These are phyloP conservation scores for Penicillium canariense DNA, from an alignment of 495 filamentous ascomycete genomes.

Conservation along the genomic window DNA sequence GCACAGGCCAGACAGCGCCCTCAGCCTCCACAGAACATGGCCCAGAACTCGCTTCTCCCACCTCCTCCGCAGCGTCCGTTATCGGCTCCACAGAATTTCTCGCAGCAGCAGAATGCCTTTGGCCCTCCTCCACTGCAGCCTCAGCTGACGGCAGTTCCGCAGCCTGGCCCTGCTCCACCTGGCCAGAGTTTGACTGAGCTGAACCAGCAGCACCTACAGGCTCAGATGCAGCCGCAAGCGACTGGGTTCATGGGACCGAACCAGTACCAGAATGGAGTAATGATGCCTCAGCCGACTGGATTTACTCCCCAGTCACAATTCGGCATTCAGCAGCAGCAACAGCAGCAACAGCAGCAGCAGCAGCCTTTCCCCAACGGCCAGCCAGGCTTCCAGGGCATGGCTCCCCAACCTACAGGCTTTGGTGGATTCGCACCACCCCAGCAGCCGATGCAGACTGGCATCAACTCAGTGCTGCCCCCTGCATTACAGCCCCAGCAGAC, in stretches of 20 bases:
- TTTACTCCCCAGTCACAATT: constrained; percentile 51
- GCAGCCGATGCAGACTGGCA: constrained; percentile 47
- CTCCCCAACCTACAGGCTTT: constrained; percentile 67
- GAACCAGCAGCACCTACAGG: constrained; percentile 61
- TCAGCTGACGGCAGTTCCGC: constrained; percentile 74
- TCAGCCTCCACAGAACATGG: constrained; percentile 61
- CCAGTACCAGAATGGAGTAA: constrained; percentile 46
- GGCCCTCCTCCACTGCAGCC: constrained; percentile 73
- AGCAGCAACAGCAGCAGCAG: constrained; percentile 39
- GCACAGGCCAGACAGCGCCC: constrained; percentile 67
- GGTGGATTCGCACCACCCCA: constrained; percentile 46
- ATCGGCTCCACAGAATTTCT: constrained; percentile 81
- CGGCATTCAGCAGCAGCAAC: constrained; percentile 51
- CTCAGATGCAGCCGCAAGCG: constrained; percentile 50
- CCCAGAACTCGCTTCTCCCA: constrained; percentile 66
- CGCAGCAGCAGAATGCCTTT: constrained; percentile 69
- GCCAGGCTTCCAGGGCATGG: constrained; percentile 56
- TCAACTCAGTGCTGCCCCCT: constrained; percentile 46
- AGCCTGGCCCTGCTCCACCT: constrained; percentile 54
- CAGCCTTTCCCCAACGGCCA: constrained; percentile 16
- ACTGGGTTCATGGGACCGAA: constrained; percentile 57
- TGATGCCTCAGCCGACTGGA: constrained; percentile 51
- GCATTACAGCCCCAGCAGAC: constrained; percentile 52
- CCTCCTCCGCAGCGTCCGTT: constrained; percentile 81
- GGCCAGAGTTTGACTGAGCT: constrained; percentile 76